phyloP scores from a whole-genome alignment of 2,329 filamentous ascomycete genomes.

The Cladosporium cucumerinum region DNA sequence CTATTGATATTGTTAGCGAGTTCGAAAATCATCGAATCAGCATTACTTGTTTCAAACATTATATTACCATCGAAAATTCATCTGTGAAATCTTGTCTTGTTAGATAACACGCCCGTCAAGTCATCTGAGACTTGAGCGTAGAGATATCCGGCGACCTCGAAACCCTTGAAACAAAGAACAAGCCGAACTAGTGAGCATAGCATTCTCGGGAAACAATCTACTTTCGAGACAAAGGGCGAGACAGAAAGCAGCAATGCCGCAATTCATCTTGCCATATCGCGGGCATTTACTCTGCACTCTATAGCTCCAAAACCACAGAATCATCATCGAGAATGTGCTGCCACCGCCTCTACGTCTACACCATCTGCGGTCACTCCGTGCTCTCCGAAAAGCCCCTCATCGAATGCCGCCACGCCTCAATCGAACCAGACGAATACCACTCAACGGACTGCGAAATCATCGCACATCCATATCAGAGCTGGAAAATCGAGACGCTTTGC shows the following conservation, averaged over 20 bases:
- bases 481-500: conserved; percentile 36
- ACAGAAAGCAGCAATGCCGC: not conserved
- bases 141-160: not conserved
- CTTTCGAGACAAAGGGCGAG: not conserved
- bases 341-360: conserved; percentile 42
- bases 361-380: conserved; percentile 42
- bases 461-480: conserved; percentile 38
- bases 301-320: not conserved
- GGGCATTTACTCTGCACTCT: not conserved
- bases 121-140: not conserved
- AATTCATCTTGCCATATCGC: not conserved
- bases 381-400: conserved; percentile 35
- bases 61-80: not conserved
- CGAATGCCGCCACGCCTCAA: conserved; percentile 34
- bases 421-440: conserved; percentile 22
- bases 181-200: conserved; percentile 5
- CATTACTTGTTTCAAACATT: not conserved
- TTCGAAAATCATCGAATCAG: not conserved
- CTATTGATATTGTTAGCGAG: not conserved
- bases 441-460: conserved; percentile 29
- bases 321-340: conserved; percentile 38
- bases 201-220: conserved; percentile 10
- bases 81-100: not conserved
- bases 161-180: conserved; percentile 4
- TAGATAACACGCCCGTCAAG: not conserved